Percentiles rank a stretch among this genome's conserved stretches.
Evolutionary conservation across 2,329 filamentous ascomycete genomes (phyloP).

Genomic region (Gliomastix tumulicola): DNA sequence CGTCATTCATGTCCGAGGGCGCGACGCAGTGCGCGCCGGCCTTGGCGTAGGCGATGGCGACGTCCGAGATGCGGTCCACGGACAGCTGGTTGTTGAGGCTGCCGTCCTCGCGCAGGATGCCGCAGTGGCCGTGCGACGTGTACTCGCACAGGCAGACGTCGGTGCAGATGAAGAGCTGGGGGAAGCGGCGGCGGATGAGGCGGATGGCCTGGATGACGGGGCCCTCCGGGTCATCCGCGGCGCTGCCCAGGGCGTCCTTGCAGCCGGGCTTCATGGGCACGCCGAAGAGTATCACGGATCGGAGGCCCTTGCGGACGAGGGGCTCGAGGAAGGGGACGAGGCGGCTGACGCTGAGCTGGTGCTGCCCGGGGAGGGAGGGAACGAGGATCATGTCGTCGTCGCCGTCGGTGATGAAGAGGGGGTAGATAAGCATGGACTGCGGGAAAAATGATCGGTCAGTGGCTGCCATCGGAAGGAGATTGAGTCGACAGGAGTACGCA

Average conservation of each 20-base stretch:
- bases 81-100: conserved; percentile 89
- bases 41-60: conserved; percentile 95
- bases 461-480: too few relatives aligned
- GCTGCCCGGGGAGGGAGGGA: conserved; percentile 83
- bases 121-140: conserved; percentile 95
- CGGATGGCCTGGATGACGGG: conserved; percentile 86
- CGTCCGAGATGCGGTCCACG: conserved; percentile 90
- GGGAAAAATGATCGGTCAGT: too few relatives aligned
- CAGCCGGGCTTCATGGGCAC: conserved; percentile 74
- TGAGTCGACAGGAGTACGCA: conserved; percentile 26
- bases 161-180: conserved; percentile 81
- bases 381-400: conserved; percentile 89
- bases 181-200: conserved; percentile 77
- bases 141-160: conserved; percentile 99
- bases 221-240: conserved; percentile 86
- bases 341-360: conserved; percentile 81
- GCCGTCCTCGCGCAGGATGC: conserved; percentile 88
- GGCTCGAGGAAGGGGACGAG: conserved; percentile 79
- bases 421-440: conserved; percentile 97
- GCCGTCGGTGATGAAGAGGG: conserved; percentile 90
- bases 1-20: conserved; percentile 98
- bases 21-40: conserved; percentile 96
- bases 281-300: conserved; percentile 91
- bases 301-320: conserved; percentile 81
- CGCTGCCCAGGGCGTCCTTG: conserved; percentile 88